phyloP scores from a whole-genome alignment of 208 protist genomes.

The Leishmania mexicana region DNA sequence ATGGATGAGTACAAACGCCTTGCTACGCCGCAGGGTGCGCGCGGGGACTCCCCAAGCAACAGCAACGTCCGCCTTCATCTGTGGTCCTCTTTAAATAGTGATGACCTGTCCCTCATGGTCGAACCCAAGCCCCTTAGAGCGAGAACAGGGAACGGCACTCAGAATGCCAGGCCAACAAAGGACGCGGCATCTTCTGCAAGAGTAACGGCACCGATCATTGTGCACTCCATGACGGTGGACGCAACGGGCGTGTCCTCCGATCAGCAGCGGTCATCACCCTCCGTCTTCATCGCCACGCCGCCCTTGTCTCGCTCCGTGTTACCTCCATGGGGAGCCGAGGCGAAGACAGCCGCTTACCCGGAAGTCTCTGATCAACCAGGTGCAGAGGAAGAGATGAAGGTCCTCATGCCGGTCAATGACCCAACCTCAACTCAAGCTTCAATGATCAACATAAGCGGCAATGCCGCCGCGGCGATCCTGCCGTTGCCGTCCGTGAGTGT shows the following conservation, averaged over 20 bases:
- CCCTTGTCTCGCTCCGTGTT: not conserved
- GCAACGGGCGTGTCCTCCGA: not conserved
- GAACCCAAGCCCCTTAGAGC: not conserved
- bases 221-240: not conserved
- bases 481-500: not conserved
- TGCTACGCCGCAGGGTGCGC: not conserved
- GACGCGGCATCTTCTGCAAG: not conserved
- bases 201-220: not conserved
- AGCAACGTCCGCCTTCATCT: not conserved
- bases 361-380: not conserved
- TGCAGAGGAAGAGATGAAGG: not conserved
- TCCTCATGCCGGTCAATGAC: not conserved
- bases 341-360: not conserved
- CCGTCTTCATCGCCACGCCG: not conserved
- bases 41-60: not conserved
- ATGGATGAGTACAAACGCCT: not conserved
- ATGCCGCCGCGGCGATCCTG: no score
- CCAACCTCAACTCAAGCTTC: not conserved
- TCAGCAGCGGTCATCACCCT: not conserved
- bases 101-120: no score
- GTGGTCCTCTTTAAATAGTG: not conserved
- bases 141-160: not conserved
- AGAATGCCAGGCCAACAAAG: not conserved
- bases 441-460: not conserved
- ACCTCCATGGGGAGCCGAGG: no score